These are phyloP conservation scores for Sporothrix dimorphospora DNA, from an alignment of 2,329 filamentous ascomycete species.

Conservation along the genomic window DNA sequence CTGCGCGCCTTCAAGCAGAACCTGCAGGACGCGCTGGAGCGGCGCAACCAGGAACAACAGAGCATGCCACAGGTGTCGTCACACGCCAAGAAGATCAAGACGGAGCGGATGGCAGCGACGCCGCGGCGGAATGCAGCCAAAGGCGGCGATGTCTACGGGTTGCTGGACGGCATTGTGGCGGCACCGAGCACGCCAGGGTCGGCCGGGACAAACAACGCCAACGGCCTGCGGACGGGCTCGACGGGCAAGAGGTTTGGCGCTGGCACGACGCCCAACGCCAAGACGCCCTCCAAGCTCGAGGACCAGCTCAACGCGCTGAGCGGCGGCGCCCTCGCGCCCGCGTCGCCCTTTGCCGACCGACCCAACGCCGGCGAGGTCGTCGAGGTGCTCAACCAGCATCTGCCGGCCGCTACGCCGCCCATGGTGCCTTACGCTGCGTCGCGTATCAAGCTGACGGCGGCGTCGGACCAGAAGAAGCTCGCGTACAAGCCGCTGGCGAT, in stretches of 20 bases:
- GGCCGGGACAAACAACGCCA: conserved; percentile 27
- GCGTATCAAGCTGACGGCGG: conserved; percentile 81
- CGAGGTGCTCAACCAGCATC: conserved; percentile 80
- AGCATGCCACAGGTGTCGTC: conserved; percentile 6
- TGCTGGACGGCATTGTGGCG: conserved; percentile 48
- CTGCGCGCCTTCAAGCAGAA: conserved; percentile 82
- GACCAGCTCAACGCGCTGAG: conserved; percentile 47
- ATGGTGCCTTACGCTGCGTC: conserved; percentile 73
- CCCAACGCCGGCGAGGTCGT: conserved; percentile 78
- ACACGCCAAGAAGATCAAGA: conserved; percentile 25
- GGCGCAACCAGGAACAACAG: conserved; percentile 22
- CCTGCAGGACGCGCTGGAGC: conserved; percentile 79
- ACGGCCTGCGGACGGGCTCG: neutral
- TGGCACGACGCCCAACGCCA: conserved; percentile 45
- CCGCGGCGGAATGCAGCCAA: conserved; percentile 60
- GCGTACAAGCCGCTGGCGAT: conserved; percentile 91
- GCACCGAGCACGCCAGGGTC: conserved; percentile 60
- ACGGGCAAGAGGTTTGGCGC: conserved; percentile 43
- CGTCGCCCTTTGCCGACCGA: conserved; percentile 72
- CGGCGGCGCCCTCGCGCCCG: neutral
- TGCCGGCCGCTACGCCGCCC: conserved; percentile 68
- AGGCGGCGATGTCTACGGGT: conserved; percentile 75
- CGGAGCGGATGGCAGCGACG: conserved; percentile 63
- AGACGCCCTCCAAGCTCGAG: conserved; percentile 47
- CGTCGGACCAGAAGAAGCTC: conserved; percentile 88